These are phyloP conservation scores for Pisolithus marmoratus DNA, from an alignment of 768 basidiomycete genomes.

Conservation along the genomic window DNA sequence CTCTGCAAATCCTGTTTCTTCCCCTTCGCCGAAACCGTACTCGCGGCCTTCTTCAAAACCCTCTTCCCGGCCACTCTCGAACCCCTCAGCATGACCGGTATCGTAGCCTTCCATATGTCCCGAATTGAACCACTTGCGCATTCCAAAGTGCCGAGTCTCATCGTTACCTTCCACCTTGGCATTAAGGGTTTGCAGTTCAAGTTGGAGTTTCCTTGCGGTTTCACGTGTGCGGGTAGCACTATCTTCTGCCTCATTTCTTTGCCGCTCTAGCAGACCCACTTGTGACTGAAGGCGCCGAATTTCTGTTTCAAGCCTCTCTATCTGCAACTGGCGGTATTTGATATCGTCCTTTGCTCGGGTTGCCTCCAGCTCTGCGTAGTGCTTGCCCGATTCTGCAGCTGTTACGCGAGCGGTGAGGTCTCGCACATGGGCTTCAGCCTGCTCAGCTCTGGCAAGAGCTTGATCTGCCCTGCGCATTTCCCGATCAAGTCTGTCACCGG, in stretches of 20 bases:
- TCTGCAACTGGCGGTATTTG: conserved; percentile 40
- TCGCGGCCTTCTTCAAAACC: conserved; percentile 39
- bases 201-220: conserved; percentile 37
- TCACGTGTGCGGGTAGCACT: conserved; percentile 39
- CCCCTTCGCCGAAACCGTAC: conserved; percentile 33
- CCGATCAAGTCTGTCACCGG: conserved; percentile 50
- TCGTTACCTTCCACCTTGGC: conserved; percentile 38
- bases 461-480: conserved; percentile 53
- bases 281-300: conserved; percentile 29
- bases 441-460: conserved; percentile 44
- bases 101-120: conserved; percentile 41
- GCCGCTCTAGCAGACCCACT: conserved; percentile 30
- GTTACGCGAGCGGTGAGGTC: conserved; percentile 35
- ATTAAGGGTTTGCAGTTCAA: conserved; percentile 40
- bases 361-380: conserved; percentile 34
- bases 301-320: conserved; percentile 44
- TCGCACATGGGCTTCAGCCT: conserved; percentile 43
- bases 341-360: conserved; percentile 41
- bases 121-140: conserved; percentile 41
- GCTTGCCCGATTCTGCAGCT: conserved; percentile 37
- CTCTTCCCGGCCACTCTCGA: conserved; percentile 37
- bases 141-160: conserved; percentile 35
- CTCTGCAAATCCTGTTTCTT: conserved; percentile 29
- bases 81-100: conserved; percentile 42
- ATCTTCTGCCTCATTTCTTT: conserved; percentile 38